Base-by-base conservation (phyloP, 495 filamentous ascomycete genomes). In the Aspergillus heteromorphus region DNA sequence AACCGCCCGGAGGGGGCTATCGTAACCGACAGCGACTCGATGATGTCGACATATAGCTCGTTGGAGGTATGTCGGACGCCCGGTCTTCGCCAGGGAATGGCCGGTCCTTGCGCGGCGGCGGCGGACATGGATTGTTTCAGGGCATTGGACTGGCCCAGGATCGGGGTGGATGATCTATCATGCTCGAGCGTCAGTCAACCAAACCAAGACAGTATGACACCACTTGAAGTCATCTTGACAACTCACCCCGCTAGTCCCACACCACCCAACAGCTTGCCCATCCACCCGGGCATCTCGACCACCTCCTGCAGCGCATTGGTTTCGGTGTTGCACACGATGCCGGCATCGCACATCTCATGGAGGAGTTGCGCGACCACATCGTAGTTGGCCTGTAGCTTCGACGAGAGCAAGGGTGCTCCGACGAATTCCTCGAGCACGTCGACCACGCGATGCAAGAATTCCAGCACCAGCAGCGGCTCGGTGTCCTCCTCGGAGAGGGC, bases 41-140 rank as follows among this genome's bases (percentile, higher is more conserved):
- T 81, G 2, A 99, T 81, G 68, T 99, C 93, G 38, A 96, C 93
- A 68, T 99, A 97, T 30, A 99, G 81, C 69, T 97, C 92, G 70
- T 97, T 97, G 45, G 87, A 92, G 6, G 92, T 97, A 68, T 99
- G 95, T 8, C 91, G 84, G 51, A 99, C 93, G 63, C 93, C 95
- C 31, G 91, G 81, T 27, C 91, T 81, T 43, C 93, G 83, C 93
- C 93, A 99, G 6, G 91, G 91, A 49, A 88, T 85, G 10, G 85
- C 77, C 45, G 76, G 79, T 40, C 78, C 78, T 38, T 68, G 71
- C 38, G 67, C 67, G 30, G 66, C 71, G 29, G 73, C 60, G 25
- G 70, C 62, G 0, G 74, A 61, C 45, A 77, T 65, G 48, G 72
- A 76, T 55, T 77, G 76, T 52, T 77, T 76, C 40, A 80, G 61